Conservation (phyloP, 1,284 basidiomycete genomes). For the Moesziomyces parantarcticus region DNA sequence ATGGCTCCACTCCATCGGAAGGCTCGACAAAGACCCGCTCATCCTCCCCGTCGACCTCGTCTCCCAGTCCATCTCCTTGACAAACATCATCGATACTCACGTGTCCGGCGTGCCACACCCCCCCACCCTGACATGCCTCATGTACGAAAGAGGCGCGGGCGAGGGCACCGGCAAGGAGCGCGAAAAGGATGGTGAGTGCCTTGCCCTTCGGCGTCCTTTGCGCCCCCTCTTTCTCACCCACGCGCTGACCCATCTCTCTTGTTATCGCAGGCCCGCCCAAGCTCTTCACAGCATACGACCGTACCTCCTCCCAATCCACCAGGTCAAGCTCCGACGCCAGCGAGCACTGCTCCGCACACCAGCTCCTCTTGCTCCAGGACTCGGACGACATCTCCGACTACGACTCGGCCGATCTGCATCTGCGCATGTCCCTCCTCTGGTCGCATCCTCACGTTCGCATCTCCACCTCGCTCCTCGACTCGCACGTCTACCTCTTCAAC, state of each 20-base stretch:
- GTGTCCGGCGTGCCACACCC: constrained; percentile 40
- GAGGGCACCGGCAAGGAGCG: constrained; percentile 64
- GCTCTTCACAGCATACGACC: constrained; percentile 56
- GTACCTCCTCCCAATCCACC: constrained; percentile 18
- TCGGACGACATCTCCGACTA: constrained; percentile 56
- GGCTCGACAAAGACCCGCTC: constrained; percentile 62
- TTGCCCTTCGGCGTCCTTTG: not conserved
- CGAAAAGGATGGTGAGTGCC: constrained; percentile 55
- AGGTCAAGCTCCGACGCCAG: constrained; percentile 16
- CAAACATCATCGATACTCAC: constrained; percentile 53
- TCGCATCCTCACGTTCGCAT: constrained; percentile 53
- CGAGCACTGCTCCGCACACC: constrained; percentile 38
- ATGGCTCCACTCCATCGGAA: constrained; percentile 64
- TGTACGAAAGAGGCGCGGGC: constrained; percentile 63
- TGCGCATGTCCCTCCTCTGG: constrained; percentile 60
- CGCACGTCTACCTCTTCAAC: constrained; percentile 62
- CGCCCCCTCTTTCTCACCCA: not conserved
- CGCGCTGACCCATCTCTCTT: not conserved
- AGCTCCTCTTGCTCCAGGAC: constrained; percentile 55
- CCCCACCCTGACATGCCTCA: constrained; percentile 54
- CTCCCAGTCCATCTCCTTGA: constrained; percentile 56
- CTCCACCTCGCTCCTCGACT: constrained; percentile 62
- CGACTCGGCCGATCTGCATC: constrained; percentile 55
- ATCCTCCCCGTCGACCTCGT: constrained; percentile 65
- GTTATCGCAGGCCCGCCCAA: constrained; percentile 48